Evolutionary conservation across 352 stramenopile genomes (phyloP).

Genomic region (Globisporangium rhizosaccharum): DNA sequence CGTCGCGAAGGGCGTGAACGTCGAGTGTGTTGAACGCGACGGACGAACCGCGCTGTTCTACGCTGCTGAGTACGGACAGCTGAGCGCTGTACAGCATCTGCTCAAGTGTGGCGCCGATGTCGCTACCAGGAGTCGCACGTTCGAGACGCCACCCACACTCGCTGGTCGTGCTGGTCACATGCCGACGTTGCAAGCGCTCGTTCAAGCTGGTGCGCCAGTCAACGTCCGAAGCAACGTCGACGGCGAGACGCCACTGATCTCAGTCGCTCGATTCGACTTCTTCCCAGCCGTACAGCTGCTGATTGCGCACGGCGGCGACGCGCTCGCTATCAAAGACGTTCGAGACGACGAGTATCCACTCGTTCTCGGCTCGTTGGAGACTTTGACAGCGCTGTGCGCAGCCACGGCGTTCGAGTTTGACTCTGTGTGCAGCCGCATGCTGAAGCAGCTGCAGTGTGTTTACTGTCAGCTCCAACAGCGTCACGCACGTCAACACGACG

Average conservation of each 20-base stretch:
- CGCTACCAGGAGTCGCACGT: too few relatives aligned
- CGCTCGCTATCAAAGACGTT: not conserved
- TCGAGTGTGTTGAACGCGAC: too few relatives aligned
- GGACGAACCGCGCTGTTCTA: too few relatives aligned
- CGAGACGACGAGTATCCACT: not conserved
- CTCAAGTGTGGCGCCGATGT: too few relatives aligned
- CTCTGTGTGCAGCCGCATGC: not conserved
- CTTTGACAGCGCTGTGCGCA: not conserved
- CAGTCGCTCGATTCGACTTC: not conserved
- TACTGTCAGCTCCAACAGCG: not conserved
- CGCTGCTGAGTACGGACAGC: too few relatives aligned
- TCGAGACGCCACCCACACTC: too few relatives aligned
- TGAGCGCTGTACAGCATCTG: too few relatives aligned
- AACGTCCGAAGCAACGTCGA: too few relatives aligned
- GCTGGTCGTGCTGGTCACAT: too few relatives aligned
- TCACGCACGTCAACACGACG: not conserved
- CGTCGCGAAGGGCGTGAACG: too few relatives aligned
- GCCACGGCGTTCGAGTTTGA: not conserved
- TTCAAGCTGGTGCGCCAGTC: too few relatives aligned
- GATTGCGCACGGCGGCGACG: not conserved
- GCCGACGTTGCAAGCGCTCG: too few relatives aligned
- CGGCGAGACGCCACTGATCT: not conserved
- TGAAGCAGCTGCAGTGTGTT: not conserved
- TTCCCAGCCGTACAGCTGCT: not conserved
- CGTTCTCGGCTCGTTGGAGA: not conserved